Base-by-base conservation (phyloP, 352 stramenopile species). In the Phytophthora hibernalis region DNA sequence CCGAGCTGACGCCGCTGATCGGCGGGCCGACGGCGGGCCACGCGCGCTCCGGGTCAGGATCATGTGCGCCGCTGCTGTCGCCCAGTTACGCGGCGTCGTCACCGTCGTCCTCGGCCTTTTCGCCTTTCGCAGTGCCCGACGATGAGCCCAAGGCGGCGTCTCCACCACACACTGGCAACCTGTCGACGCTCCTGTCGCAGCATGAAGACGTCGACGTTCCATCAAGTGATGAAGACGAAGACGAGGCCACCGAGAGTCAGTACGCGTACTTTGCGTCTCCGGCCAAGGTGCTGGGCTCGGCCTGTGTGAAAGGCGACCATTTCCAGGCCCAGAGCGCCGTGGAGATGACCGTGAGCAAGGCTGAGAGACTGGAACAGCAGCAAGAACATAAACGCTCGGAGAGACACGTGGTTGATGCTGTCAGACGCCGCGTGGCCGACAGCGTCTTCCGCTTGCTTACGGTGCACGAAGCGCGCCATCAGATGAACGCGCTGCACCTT, bases 251-350 rank as follows among this genome's bases (percentile, higher is more conserved):
- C 20, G 54, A 74, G 67, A 71, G 61, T 21, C 72, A 65, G 49
- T 80, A 80, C 57, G 60, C 76, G 55, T 88, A 79, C 47, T 89
- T 90, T 64, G 81, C 80, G 13, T 87, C 78, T 22, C 81, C 83
- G 4, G 76, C 81, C 49, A 88, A 86, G 72, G 81, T 89, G 11
- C 44, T 92, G 0, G 87, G 81, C 68, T 78, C 81, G 30, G 81
- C 85, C 21, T 94, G 85, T 65, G 75, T 94, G 42, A 89, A 91
- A 62, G 85, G 85, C 18, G 85, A 94, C 70, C 88, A 77, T 61
- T 83, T 79, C 51, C 82, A 92, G 57, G 85, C 79, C 20, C 84
- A 91, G 47, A 88, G 65, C 47, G 79, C 83, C 1, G 64, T 94
- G 12, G 81, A 89, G 49, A 85, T 89, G 65, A 73, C 79, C 3